phyloP scores from a whole-genome alignment of 2,329 filamentous ascomycete species.

The Albifimbria verrucaria region DNA sequence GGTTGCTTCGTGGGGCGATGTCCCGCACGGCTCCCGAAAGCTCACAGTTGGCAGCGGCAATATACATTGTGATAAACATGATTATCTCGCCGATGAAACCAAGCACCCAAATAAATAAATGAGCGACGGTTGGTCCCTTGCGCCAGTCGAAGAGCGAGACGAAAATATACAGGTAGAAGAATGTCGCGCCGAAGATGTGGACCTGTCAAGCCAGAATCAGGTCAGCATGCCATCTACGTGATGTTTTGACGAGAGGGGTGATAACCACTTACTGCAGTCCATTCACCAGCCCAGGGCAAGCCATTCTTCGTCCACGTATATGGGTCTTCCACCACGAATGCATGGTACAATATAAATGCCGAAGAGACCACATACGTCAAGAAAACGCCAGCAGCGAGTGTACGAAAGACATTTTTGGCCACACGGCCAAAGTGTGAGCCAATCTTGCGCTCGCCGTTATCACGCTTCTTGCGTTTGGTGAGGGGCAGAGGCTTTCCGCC shows the following conservation, averaged over 20 bases:
- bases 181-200: constrained; percentile 79
- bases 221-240: too few relatives aligned
- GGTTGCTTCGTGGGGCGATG: constrained; percentile 20
- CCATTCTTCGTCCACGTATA: constrained; percentile 38
- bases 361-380: constrained; percentile 75
- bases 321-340: constrained; percentile 48
- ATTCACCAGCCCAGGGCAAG: constrained; percentile 72
- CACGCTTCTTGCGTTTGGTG: constrained; percentile 54
- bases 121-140: constrained; percentile 74
- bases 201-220: constrained; percentile 52
- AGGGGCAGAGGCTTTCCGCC: constrained; percentile 83
- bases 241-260: too few relatives aligned
- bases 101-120: constrained; percentile 75
- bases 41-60: constrained; percentile 66
- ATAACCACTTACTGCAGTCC: constrained; percentile 61
- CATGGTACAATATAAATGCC: constrained; percentile 69
- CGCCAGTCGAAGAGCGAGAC: constrained; percentile 83
- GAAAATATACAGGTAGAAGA: constrained; percentile 81
- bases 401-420: constrained; percentile 71
- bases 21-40: constrained; percentile 38
- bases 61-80: constrained; percentile 66
- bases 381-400: constrained; percentile 67
- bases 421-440: constrained; percentile 59
- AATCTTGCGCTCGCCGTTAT: constrained; percentile 41
- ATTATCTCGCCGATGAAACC: constrained; percentile 69